phyloP scores from a whole-genome alignment of 345 rosid species.

The Abelmoschus esculentus region DNA sequence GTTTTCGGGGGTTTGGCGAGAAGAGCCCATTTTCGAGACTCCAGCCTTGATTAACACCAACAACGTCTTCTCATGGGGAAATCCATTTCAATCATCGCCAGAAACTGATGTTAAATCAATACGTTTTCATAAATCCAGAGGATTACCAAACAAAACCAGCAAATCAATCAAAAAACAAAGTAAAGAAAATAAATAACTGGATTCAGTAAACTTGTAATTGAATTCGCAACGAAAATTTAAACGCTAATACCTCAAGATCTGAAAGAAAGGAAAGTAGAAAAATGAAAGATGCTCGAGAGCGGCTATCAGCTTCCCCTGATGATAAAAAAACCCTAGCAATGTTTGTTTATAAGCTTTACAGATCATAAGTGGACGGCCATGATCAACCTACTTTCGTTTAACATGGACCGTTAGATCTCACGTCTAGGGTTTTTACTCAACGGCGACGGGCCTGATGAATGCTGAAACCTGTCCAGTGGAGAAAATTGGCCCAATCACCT shows the following conservation, averaged over 20 bases:
- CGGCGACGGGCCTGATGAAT: neutral
- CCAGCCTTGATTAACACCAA: constrained; percentile 49
- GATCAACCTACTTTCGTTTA: neutral
- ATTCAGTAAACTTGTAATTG: neutral
- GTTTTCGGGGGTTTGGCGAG: constrained; percentile 15
- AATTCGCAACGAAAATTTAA: neutral
- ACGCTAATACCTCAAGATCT: constrained; percentile 15
- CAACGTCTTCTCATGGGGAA: constrained; percentile 1
- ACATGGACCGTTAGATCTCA: constrained; percentile 17
- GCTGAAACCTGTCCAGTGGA: neutral
- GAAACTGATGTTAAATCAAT: constrained; percentile 8
- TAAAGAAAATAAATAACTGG: neutral
- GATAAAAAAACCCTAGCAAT: neutral
- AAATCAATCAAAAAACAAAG: neutral
- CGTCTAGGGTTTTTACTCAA: constrained; percentile 7
- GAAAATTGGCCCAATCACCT: neutral
- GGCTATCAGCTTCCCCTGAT: neutral
- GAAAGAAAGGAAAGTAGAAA: neutral
- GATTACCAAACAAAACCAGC: neutral
- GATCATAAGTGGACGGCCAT: constrained; percentile 10
- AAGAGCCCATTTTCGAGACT: constrained; percentile 40
- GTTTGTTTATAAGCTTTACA: neutral
- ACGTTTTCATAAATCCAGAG: neutral
- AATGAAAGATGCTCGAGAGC: neutral
- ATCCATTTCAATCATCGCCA: constrained; percentile 11